A percentile compares a stretch with the other conserved stretches of the same genome.
phyloP scores from a whole-genome alignment of 2,329 filamentous ascomycete genomes.

The Penicillium sp. region DNA sequence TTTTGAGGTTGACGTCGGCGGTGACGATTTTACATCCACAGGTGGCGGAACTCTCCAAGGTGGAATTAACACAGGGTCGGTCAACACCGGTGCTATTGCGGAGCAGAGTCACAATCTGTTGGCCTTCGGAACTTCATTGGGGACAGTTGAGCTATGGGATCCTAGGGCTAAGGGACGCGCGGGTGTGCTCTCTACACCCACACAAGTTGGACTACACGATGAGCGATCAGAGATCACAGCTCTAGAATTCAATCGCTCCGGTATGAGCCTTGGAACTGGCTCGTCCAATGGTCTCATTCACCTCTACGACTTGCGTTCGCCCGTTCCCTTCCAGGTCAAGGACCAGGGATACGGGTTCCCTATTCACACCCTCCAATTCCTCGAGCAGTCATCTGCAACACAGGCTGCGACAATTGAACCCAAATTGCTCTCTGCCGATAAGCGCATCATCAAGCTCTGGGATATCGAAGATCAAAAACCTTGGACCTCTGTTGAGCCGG shows the following conservation, averaged over 20 bases:
- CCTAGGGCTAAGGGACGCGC: conserved; percentile 78
- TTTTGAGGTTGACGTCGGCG: conserved; percentile 86
- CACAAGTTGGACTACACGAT: conserved; percentile 41
- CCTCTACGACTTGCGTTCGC: conserved; percentile 87
- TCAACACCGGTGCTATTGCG: conserved; percentile 84
- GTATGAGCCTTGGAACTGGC: conserved; percentile 80
- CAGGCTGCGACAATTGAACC: conserved; percentile 66
- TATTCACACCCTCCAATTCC: conserved; percentile 76
- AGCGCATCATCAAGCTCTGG: conserved; percentile 97
- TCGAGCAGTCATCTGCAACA: conserved; percentile 65
- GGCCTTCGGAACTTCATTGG: conserved; percentile 89
- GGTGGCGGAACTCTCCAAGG: conserved; percentile 79
- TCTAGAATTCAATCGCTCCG: conserved; percentile 79
- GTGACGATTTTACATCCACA: conserved; percentile 67
- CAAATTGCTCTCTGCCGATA: conserved; percentile 89
- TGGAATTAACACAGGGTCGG: conserved; percentile 77
- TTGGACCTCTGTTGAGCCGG: conserved; percentile 94
- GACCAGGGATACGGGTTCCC: conserved; percentile 95
- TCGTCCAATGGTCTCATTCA: conserved; percentile 86
- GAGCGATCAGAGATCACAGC: conserved; percentile 71
- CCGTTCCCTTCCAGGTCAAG: conserved; percentile 80
- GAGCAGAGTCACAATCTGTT: conserved; percentile 86
- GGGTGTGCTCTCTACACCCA: conserved; percentile 66
- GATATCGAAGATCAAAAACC: conserved; percentile 77
- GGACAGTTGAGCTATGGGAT: conserved; percentile 98